These are phyloP conservation scores for Metschnikowia chrysomelidarum DNA, from an alignment of 805 yeast genomes.

Conservation along the genomic window DNA sequence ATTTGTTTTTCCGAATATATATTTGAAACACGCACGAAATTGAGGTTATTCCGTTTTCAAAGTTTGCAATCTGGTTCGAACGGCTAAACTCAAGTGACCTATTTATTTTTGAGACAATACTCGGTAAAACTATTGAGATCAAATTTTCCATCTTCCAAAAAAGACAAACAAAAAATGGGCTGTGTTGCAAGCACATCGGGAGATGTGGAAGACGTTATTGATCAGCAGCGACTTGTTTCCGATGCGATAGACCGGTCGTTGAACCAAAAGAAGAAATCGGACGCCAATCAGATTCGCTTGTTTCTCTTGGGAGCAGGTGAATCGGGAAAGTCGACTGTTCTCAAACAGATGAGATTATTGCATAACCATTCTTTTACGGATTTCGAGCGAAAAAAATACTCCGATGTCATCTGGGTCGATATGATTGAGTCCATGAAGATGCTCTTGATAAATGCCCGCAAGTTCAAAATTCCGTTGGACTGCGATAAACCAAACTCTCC, in stretches of 20 bases:
- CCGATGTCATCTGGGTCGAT: conserved; percentile 92
- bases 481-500: conserved; percentile 55
- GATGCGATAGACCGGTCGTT: conserved; percentile 65
- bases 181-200: conserved; percentile 55
- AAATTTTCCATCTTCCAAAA: too few species aligned
- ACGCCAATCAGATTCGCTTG: conserved; percentile 63
- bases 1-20: too few species aligned
- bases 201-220: conserved; percentile 47
- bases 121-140: too few species aligned
- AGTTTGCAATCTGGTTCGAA: too few species aligned
- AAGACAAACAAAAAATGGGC: conserved; percentile 51
- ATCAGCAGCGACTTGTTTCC: conserved; percentile 52
- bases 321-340: conserved; percentile 88
- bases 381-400: conserved; percentile 75
- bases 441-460: conserved; percentile 72
- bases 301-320: conserved; percentile 92
- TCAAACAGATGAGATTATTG: conserved; percentile 81
- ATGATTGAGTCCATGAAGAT: conserved; percentile 78
- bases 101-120: too few species aligned
- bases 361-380: conserved; percentile 84
- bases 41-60: too few species aligned
- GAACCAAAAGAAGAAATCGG: conserved; percentile 48
- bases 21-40: too few species aligned
- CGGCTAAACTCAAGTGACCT: too few species aligned
- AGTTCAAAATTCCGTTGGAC: conserved; percentile 58